Base-by-base conservation (phyloP, 2,329 filamentous ascomycete genomes). In the Rhytidhysteron rufulum region DNA sequence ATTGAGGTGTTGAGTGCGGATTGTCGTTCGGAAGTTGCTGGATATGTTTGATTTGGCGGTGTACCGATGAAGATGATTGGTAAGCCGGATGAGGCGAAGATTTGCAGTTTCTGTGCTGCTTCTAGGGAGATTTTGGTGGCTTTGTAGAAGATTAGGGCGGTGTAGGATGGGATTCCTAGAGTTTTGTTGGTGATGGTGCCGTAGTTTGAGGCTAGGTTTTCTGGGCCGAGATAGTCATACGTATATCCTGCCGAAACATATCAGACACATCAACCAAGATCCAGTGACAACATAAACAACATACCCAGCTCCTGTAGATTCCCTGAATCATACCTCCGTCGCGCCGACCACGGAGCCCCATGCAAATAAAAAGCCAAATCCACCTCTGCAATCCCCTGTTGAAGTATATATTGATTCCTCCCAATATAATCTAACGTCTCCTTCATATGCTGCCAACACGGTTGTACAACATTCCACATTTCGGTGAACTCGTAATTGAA, bases 221-320 rank as follows among this genome's bases (percentile, higher is more conserved):
- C 67, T 0, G 72, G 66, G 2, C 59, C 62, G 0, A 75, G 53
- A 42, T 75, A 75, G 10, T 68, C 64, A 43, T 72, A 73, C 0
- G 67, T 60, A 43, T 59, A 70, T 0, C 68, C 67, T 63, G 41
- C 2, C 3, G 3, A n/a, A 16, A 18, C 17, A 33, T n/a, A n/a
- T n/a, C n/a, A n/a, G 13, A 7, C 15, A 18, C 6, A 45, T 34
- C 41, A 49, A 39, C 55, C 49, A 29, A 45, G 44, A 22, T 50
- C 31, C 35, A 51, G 37, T n/a, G n/a, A n/a, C n/a, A n/a, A n/a
- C n/a, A n/a, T 16, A 62, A 34, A 10, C 9, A 16, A 38, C 37
- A 9, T 41, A 46, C 44, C 48, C 3, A 42, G 41, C 10, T 36
- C 22, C 10, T 43, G 34, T 6, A 54, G 40, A 21, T 50, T 49